Evolutionary conservation across 768 basidiomycete species (phyloP).

Genomic region (Cystobasidium onofrii): DNA sequence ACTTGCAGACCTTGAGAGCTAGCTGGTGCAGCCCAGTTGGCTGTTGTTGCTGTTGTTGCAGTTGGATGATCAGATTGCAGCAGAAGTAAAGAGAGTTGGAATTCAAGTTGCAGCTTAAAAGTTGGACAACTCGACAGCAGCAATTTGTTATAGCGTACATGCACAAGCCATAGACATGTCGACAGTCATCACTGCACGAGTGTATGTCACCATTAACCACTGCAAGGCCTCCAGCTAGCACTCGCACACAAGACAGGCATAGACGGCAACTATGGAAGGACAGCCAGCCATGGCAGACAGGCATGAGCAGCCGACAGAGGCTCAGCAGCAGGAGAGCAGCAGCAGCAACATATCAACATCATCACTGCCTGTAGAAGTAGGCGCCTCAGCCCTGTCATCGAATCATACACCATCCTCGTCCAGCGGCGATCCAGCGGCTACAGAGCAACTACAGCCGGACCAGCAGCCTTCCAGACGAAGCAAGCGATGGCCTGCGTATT

Average conservation of each 20-base stretch:
- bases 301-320: background rate
- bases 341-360: background rate
- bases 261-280: background rate
- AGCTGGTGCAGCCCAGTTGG: background rate
- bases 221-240: background rate
- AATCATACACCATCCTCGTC: background rate
- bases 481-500: conserved; percentile 31
- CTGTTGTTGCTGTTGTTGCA: background rate
- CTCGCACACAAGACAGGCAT: background rate
- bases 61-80: background rate
- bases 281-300: background rate
- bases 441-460: background rate
- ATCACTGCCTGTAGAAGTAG: background rate
- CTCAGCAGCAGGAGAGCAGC: background rate
- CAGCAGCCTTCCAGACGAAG: background rate
- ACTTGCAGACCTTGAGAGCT: background rate
- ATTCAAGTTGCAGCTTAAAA: background rate
- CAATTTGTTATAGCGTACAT: too few relatives aligned
- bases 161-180: background rate
- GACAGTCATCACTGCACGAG: background rate
- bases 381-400: too few relatives aligned
- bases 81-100: background rate
- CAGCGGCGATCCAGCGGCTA: background rate
- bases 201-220: background rate
- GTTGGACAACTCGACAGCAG: conserved; percentile 1